Evolutionary conservation across 106 monocot genomes (phyloP), one percentile per base, ranked within the genome.

Genomic region (Chionographis japonica): DNA sequence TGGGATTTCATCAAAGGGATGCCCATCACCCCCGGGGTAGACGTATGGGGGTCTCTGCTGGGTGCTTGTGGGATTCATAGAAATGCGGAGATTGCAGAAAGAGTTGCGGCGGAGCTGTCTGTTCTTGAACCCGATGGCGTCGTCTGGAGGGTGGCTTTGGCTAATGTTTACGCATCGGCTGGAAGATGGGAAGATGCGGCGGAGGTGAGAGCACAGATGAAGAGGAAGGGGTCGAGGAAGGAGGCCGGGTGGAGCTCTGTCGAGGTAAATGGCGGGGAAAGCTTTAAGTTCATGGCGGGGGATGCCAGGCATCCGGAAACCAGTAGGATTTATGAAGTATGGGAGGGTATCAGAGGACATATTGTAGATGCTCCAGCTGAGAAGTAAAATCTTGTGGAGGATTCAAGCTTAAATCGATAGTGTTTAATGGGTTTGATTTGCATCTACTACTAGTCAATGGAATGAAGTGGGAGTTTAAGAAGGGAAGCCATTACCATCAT

Each of bases 221-320:
- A 70, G 56, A 71, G 59, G 19, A 18, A 68, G 20, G 68, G 61
- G 6, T 56, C 8, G 54, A 75, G 61, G 58, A 83, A 87, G 52
- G 74, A 83, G 58, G 74, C 77, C 8, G 87, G 74, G 16, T 83
- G 73, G 79, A 83, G 87, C 52, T 76, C 63, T 62, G 72, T 82
- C 9, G 86, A 86, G 35, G 39, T 77, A 27, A 58, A 61, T n/a
- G 66, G 67, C 13, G 58, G 52, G 65, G 74, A 70, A 42, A 74
- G 70, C 18, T 62, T 70, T 20, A 72, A 41, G 63, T 87, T 87
- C 43, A 54, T 77, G 49, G 72, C 54, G 3, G 86, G 78, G 37
- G 86, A 83, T 56, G 74, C 74, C 36, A 77, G 79, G 66, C 79
- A 80, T 67, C 70, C 68, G 12, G 65, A 83, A 61, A 68, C 73